Evolutionary conservation across 2,329 filamentous ascomycete genomes (phyloP).

Genomic region (Neopestalotiopsis rosae): DNA sequence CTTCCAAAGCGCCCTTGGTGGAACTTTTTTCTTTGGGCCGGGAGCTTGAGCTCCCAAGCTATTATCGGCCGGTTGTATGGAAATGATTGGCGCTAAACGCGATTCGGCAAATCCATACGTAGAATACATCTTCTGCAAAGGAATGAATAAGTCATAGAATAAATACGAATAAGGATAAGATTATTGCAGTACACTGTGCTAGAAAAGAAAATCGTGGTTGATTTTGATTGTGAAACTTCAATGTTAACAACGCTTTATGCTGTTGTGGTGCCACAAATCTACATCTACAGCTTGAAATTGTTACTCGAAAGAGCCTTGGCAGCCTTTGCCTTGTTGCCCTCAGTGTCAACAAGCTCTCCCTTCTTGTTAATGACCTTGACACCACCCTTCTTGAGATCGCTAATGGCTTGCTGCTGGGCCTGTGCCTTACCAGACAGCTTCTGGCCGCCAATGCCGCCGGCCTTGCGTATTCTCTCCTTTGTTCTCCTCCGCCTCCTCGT

Average conservation of each 20-base stretch:
- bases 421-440: slow-evolving; percentile 64
- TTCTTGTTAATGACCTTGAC: slow-evolving; percentile 93
- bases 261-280: slow-evolving; percentile 5
- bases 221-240: not conserved
- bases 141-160: no score
- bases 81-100: not conserved
- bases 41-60: slow-evolving; percentile 2
- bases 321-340: slow-evolving; percentile 75
- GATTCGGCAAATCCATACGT: not conserved
- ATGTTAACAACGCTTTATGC: not conserved
- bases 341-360: slow-evolving; percentile 82
- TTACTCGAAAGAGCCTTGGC: slow-evolving; percentile 57
- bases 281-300: slow-evolving; percentile 63
- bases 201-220: not conserved
- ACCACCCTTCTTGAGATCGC: slow-evolving; percentile 66
- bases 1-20: not conserved
- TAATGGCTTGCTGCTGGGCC: slow-evolving; percentile 54
- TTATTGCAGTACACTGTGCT: not conserved
- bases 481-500: slow-evolving; percentile 75
- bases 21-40: not conserved
- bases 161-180: not conserved
- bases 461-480: slow-evolving; percentile 84
- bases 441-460: slow-evolving; percentile 56
- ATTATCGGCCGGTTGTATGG: not conserved
- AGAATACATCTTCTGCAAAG: no score